Base-by-base conservation (phyloP, 1,284 basidiomycete species). In the Ceratobasidium sp. region DNA sequence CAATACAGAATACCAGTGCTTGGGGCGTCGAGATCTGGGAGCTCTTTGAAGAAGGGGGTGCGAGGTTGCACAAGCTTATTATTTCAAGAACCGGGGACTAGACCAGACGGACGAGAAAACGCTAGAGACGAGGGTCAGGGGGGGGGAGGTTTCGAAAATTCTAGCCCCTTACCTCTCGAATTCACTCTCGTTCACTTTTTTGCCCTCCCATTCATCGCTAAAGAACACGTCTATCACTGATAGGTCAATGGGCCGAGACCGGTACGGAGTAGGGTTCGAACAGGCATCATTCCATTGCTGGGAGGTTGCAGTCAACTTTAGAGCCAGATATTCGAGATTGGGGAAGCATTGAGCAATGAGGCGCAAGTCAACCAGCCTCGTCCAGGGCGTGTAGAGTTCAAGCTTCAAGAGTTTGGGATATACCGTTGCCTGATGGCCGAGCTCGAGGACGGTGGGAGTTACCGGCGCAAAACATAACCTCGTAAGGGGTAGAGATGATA, bases 401-500 rank as follows among this genome's bases (percentile, higher is more conserved):
- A 59, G 56, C n/a, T 21, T 59, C n/a, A 30, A 33, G 12, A 59
- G 56, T 18, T 38, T 11, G 14, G 56, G 56, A 12, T 59, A 59
- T 40, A n/a, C n/a, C 38, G 33, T 38, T 30, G 56, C 3, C 8
- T 12, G 36, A 18, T 38, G 30, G 16, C n/a, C 56, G 16, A 59
- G 21, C 16, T 40, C 7, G 16, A 59, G 56, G 33, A 59, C 33
- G 33, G 33, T 40, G 38, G 56, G 56, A 59, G 38, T 59, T 38
- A 59, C 36, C 56, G 56, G 38, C 1, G 56, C 12, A 21, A 59
- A 59, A n/a, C 56, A 59, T 16, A 59, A 23, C 38, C 38, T 59
- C 56, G 30, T 40, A 21, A 59, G 56, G 14, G 56, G 56, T n/a
- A 59, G 21, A 3, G 30, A 40, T n/a, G 56, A 59, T 2, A 59